Evolutionary conservation across 768 basidiomycete genomes (phyloP).

Genomic region (Boletellus ananas): DNA sequence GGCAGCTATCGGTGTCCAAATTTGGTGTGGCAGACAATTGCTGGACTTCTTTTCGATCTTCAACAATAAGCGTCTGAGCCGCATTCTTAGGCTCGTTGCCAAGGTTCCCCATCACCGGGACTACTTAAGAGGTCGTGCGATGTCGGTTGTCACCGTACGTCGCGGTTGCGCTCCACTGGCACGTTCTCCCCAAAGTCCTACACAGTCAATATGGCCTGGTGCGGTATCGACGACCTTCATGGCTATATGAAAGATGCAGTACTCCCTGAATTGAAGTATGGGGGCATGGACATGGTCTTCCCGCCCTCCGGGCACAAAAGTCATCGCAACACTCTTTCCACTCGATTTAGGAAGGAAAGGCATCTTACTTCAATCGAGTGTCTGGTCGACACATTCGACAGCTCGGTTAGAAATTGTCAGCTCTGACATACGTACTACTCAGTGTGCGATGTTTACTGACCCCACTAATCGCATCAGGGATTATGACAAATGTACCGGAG

Average conservation of each 20-base stretch:
- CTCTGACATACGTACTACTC: background rate
- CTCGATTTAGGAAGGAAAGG: conserved; percentile 30
- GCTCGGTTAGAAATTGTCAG: conserved; percentile 29
- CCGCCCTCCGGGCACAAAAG: conserved; percentile 33
- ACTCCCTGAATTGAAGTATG: conserved; percentile 31
- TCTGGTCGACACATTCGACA: conserved; percentile 26
- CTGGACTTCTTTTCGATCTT: background rate
- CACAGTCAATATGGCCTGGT: conserved; percentile 22
- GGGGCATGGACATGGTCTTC: conserved; percentile 12
- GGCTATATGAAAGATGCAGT: conserved; percentile 34
- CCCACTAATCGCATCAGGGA: conserved; percentile 18
- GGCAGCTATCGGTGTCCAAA: conserved; percentile 23
- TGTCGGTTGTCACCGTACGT: background rate
- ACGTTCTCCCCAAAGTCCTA: background rate
- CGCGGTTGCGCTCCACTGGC: background rate
- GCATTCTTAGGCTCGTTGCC: conserved; percentile 19
- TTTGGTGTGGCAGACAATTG: conserved; percentile 4
- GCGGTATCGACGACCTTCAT: conserved; percentile 32
- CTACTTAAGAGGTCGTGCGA: conserved; percentile 18
- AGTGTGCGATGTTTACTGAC: conserved; percentile 1
- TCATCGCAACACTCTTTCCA: conserved; percentile 32
- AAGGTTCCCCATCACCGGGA: conserved; percentile 5
- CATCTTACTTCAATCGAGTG: conserved; percentile 30
- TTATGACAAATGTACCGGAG: conserved; percentile 25
- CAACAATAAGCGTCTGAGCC: conserved; percentile 17